Percentiles rank a stretch among this genome's conserved stretches.
Evolutionary conservation across 495 filamentous ascomycete species (phyloP).

Genomic region (Podospora anserina): DNA sequence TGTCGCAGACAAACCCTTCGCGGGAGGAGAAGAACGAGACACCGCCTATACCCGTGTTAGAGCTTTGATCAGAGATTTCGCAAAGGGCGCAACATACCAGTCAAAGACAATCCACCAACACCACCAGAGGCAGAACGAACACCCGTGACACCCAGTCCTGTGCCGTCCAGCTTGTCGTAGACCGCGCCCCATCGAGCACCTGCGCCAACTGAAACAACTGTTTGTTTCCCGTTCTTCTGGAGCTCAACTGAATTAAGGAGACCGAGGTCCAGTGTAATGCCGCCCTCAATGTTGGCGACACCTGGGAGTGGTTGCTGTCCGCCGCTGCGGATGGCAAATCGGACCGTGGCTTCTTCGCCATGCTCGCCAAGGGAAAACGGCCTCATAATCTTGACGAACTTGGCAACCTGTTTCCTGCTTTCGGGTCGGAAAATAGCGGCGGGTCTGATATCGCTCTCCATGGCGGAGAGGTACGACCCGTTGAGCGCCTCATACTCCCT

Average conservation of each 20-base stretch:
- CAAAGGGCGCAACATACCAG: background rate
- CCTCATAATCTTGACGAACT: background rate
- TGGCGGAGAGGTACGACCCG: background rate
- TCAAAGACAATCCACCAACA: background rate
- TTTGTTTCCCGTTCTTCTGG: background rate
- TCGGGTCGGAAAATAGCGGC: background rate
- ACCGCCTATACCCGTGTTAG: background rate
- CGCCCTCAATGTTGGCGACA: background rate
- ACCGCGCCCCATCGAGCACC: background rate
- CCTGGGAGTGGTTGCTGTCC: background rate
- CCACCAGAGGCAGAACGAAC: background rate
- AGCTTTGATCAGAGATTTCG: background rate
- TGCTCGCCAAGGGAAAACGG: background rate
- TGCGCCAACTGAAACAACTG: background rate
- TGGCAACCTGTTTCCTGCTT: conserved; percentile 1
- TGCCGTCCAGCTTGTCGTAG: conserved; percentile 1
- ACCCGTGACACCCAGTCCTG: background rate
- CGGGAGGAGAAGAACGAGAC: background rate
- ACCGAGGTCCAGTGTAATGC: background rate
- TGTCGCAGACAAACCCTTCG: conserved; percentile 2
- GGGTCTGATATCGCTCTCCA: conserved; percentile 1
- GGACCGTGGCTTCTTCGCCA: background rate
- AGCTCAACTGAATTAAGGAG: background rate
- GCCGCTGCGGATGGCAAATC: background rate
- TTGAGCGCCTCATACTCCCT: background rate